A percentile compares a stretch with the other conserved stretches of the same genome.
Conservation (phyloP, 2,329 filamentous ascomycete species). For the Beauveria sp. region DNA sequence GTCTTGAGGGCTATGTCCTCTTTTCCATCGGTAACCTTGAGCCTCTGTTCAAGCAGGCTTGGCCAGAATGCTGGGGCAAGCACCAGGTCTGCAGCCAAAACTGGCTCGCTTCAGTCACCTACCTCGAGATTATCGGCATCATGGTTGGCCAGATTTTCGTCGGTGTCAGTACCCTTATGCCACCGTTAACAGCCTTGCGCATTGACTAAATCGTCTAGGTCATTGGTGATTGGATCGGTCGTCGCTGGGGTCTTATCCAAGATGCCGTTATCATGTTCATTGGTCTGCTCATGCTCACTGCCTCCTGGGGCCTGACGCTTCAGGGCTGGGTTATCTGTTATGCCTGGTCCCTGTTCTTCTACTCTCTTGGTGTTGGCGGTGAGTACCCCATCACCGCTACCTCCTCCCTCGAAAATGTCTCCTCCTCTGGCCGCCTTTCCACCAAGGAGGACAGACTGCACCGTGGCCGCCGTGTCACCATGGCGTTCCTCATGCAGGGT, state of each 20-base stretch:
- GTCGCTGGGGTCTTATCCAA: constrained; percentile 92
- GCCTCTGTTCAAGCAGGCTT: constrained; percentile 69
- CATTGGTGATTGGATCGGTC: constrained; percentile 68
- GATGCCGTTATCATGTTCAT: constrained; percentile 91
- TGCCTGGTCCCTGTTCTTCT: constrained; percentile 86
- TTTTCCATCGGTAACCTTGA: constrained; percentile 94
- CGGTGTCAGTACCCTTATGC: constrained; percentile 45
- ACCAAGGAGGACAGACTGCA: constrained; percentile 90
- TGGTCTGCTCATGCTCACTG: constrained; percentile 84
- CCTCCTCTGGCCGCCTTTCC: constrained; percentile 77
- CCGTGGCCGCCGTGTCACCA: constrained; percentile 90
- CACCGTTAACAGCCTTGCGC: background rate
- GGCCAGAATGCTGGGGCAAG: constrained; percentile 69
- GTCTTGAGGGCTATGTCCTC: constrained; percentile 89
- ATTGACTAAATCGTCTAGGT: constrained; percentile 28
- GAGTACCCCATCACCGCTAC: constrained; percentile 97
- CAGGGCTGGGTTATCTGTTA: constrained; percentile 98
- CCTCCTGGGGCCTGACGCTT: constrained; percentile 77
- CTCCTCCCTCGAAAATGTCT: constrained; percentile 85
- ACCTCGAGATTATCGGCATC: constrained; percentile 90
- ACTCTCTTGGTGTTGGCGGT: constrained; percentile 59
- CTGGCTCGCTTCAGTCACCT: constrained; percentile 79
- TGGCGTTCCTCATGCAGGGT: constrained; percentile 95
- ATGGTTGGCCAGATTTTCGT: constrained; percentile 88
- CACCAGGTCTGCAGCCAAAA: constrained; percentile 62